Evolutionary conservation across 1,284 basidiomycete genomes (phyloP), one percentile per base, ranked within the genome.

Genomic region (Cutaneotrichosporon mucoides): DNA sequence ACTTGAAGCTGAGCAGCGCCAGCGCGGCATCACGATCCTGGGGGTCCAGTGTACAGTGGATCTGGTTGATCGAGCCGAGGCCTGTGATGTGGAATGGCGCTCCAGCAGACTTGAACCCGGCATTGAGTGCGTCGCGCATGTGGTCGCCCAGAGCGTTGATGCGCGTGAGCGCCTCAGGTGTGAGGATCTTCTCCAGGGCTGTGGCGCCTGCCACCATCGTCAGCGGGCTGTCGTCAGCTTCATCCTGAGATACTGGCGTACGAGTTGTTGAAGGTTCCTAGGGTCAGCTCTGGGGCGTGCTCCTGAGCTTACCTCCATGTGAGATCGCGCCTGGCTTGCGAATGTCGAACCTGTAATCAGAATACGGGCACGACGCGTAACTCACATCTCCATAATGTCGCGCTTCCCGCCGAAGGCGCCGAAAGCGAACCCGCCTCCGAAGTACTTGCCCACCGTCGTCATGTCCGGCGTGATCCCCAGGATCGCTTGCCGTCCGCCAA

Each of bases 231-330:
- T 38, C 11, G 37, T 38, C 37, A 38, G 37, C 37, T 38, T 6
- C 6, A 11, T 6, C 37, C 6, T 6, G 37, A 11, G 37, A 38
- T 38, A 38, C n/a, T n/a, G n/a, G n/a, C 37, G 37, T 11, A 38
- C 15, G 64, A 64, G 56, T 72, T 72, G 60, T 72, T 72, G 65
- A 70, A 72, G 6, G 70, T 72, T 5, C 69, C 68, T 4, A 66
- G 13, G 65, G 64, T 2, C 55, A 57, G 13, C 69, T 53, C 7
- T 24, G 3, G 24, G 2, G 24, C 24, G 24, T 3, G 24, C 24
- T 24, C 24, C 24, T 24, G n/a, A 24, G 3, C 24, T 24, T 3
- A 24, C 69, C 68, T 2, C 68, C 68, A 13, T 66, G 64, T 2
- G 56, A 57, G 13, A 70, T 53, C 7, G 57, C 57, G 34, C 53